Evolutionary conservation across 139 green algal species (phyloP), one percentile per base, ranked within the genome.

Genomic region (Ettlia oleoabundans): DNA sequence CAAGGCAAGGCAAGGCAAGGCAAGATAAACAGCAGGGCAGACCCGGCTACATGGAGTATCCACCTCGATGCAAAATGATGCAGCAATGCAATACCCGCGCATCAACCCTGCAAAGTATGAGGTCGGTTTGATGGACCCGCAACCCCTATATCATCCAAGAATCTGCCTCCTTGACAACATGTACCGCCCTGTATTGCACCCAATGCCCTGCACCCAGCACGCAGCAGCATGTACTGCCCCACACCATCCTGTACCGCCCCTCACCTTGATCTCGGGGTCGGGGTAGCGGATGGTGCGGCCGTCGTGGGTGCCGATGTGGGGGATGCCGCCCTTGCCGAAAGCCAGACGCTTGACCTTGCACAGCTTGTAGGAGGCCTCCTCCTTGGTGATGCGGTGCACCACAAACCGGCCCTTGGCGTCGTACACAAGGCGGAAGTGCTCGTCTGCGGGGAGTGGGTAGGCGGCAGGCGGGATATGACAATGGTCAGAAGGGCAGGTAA

Each of bases 341-440:
- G 94, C 86, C 61, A 88, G 42, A 75, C 86, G 84, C 65, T 63
- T 76, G 38, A 92, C 78, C 89, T 98, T 97, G 93, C 93, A 97
- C 82, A 99, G 94, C 97, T 99, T 99, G 95, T 99, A 99, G 43
- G 81, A 63, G 30, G 94, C 94, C 93, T 99, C 97, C 88, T 98
- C 96, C 38, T 88, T 88, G 43, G 70, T 93, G 92, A 99, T 99
- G 90, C 96, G 92, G 93, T 99, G 97, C 64, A 98, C 90, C 41
- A 98, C 94, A 88, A 99, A 99, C 85, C 97, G 95, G 51, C 97
- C 97, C 94, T 99, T 99, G 88, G 89, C 88, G 89, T 99, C 97
- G 80, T 98, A 98, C 55, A 99, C 86, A 82, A 99, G 86, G 70
- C 97, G 90, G 88, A 93, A 96, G 84, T 93, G 82, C 88, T 95